phyloP scores from a whole-genome alignment of 2,329 filamentous ascomycete species.

The Monilinia aucupariae region DNA sequence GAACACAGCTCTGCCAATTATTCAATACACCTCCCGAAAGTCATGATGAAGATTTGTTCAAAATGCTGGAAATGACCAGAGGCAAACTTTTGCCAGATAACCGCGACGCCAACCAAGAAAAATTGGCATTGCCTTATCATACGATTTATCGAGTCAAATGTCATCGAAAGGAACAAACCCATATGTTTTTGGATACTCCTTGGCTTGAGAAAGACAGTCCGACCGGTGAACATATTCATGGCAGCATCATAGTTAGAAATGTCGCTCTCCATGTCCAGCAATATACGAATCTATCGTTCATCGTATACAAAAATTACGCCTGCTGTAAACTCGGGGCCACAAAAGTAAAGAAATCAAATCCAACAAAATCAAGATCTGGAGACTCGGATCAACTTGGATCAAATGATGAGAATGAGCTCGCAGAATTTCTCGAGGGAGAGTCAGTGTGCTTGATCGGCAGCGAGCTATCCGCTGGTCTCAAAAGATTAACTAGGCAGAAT shows the following conservation, averaged over 20 bases:
- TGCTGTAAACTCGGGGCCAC: not conserved
- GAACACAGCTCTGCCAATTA: slow-evolving; percentile 13
- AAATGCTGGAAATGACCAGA: slow-evolving; percentile 12
- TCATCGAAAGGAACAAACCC: not conserved
- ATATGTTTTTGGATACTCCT: slow-evolving; percentile 16
- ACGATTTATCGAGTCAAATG: slow-evolving; percentile 16
- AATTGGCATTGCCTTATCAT: slow-evolving; percentile 13
- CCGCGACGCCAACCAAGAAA: not conserved
- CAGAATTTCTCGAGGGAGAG: not conserved
- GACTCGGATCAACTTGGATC: not conserved
- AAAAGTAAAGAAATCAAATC: too few species aligned
- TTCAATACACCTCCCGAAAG: slow-evolving; percentile 14
- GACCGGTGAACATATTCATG: slow-evolving; percentile 2
- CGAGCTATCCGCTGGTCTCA: slow-evolving; percentile 14
- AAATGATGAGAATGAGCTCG: not conserved
- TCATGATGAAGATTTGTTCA: slow-evolving; percentile 15
- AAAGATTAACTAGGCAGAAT: slow-evolving; percentile 16
- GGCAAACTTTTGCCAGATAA: slow-evolving; percentile 5
- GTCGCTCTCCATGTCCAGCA: slow-evolving; percentile 8
- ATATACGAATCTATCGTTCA: slow-evolving; percentile 12
- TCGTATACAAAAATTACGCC: slow-evolving; percentile 14
- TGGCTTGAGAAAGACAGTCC: slow-evolving; percentile 2
- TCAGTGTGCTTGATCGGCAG: slow-evolving; percentile 11
- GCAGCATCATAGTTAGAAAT: slow-evolving; percentile 12
- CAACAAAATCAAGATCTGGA: not conserved